phyloP scores from a whole-genome alignment of 2,329 filamentous ascomycete species.

The Aspergillus sp. region DNA sequence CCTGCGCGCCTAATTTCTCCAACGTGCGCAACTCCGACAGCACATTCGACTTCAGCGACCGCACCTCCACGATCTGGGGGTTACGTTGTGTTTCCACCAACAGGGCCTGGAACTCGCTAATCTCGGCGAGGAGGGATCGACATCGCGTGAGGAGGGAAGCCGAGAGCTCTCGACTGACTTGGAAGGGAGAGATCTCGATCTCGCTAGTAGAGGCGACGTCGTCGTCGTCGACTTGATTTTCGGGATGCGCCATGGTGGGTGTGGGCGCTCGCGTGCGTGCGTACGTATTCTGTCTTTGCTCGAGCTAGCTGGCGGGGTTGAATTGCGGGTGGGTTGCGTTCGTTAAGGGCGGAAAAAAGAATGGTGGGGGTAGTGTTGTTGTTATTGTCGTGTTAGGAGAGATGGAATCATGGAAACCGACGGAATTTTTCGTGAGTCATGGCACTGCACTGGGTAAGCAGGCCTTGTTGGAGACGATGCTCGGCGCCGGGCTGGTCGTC shows the following conservation, averaged over 20 bases:
- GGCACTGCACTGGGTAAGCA: neutral
- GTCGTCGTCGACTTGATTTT: neutral
- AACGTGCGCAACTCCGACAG: conserved; percentile 52
- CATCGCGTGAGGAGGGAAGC: conserved; percentile 41
- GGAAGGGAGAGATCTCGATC: neutral
- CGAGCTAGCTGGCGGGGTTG: neutral
- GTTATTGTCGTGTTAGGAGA: neutral
- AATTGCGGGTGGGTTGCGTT: neutral
- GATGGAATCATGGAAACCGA: neutral
- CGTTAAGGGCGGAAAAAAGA: neutral
- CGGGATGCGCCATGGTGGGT: neutral
- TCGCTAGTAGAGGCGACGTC: neutral
- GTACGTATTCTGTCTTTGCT: neutral
- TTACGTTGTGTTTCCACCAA: conserved; percentile 45
- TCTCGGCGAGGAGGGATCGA: conserved; percentile 45
- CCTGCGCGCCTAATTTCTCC: conserved; percentile 42
- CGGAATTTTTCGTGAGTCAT: neutral
- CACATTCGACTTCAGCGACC: conserved; percentile 51
- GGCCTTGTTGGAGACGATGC: neutral
- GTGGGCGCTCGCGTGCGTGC: neutral
- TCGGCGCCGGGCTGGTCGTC: neutral
- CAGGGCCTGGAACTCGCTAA: conserved; percentile 48
- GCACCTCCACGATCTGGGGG: conserved; percentile 52
- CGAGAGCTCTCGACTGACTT: conserved; percentile 27
- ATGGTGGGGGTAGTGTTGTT: neutral